These are phyloP conservation scores for Arachnomyces sp. DNA, from an alignment of 2,329 filamentous ascomycete species.

Conservation along the genomic window DNA sequence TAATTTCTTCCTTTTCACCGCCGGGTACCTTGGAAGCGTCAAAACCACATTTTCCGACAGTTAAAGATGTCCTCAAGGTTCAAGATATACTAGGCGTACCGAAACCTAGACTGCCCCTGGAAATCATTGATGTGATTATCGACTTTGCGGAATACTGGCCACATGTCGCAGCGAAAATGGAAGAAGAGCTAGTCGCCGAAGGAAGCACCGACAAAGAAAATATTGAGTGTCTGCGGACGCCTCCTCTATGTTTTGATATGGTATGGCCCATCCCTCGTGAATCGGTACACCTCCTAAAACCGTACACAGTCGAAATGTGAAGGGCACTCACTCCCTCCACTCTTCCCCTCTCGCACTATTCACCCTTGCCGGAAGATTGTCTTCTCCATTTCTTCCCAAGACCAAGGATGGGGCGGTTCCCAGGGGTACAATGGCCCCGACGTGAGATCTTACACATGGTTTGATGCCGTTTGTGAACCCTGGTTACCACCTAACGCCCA, in stretches of 20 bases:
- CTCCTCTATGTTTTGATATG: slow-evolving; percentile 29
- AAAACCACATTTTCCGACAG: slow-evolving; percentile 11
- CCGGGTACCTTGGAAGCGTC: too few species aligned
- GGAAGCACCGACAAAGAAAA: slow-evolving; percentile 22
- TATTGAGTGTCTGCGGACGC: slow-evolving; percentile 27
- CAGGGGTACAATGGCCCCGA: slow-evolving; percentile 16
- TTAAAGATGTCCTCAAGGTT: slow-evolving; percentile 27
- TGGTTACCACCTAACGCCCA: background rate
- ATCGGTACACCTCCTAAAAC: slow-evolving; percentile 7
- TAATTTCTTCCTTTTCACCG: too few species aligned
- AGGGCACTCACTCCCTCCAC: slow-evolving; percentile 11
- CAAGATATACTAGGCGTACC: slow-evolving; percentile 25
- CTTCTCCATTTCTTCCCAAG: slow-evolving; percentile 28
- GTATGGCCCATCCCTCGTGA: background rate
- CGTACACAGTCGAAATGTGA: slow-evolving; percentile 3
- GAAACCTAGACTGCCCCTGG: slow-evolving; percentile 22
- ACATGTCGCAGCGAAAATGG: slow-evolving; percentile 14
- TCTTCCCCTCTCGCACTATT: slow-evolving; percentile 26
- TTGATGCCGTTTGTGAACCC: slow-evolving; percentile 19
- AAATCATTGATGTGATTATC: slow-evolving; percentile 33
- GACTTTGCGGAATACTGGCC: slow-evolving; percentile 28
- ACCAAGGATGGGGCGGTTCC: slow-evolving; percentile 28
- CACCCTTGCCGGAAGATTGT: slow-evolving; percentile 34
- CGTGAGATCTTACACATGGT: slow-evolving; percentile 31
- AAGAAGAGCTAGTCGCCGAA: slow-evolving; percentile 15